phyloP scores from a whole-genome alignment of 495 filamentous ascomycete species.

The Penicillium tannophilum region DNA sequence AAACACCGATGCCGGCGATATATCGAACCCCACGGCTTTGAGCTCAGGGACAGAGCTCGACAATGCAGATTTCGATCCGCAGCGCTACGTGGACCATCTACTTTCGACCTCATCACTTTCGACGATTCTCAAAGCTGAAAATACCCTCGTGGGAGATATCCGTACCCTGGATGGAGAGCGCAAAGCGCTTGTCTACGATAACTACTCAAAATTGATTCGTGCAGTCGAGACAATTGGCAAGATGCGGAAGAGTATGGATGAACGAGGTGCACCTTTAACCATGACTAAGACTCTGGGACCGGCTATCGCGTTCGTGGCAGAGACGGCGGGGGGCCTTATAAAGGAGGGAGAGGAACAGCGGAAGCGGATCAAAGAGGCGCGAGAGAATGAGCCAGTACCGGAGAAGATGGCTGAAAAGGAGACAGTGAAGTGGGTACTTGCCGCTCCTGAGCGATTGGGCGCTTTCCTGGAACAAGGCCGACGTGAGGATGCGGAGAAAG shows the following conservation, averaged over 20 bases:
- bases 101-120: constrained; percentile 60
- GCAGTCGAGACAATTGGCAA: constrained; percentile 93
- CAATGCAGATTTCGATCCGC: constrained; percentile 47
- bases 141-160: constrained; percentile 67
- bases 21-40: constrained; percentile 35
- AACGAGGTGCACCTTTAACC: constrained; percentile 47
- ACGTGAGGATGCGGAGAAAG: constrained; percentile 53
- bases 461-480: constrained; percentile 53
- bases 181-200: constrained; percentile 97
- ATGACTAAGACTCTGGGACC: constrained; percentile 68
- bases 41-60: constrained; percentile 49
- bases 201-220: constrained; percentile 92
- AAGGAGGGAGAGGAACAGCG: constrained; percentile 49
- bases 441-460: constrained; percentile 54
- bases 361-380: constrained; percentile 38
- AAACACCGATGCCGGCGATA: constrained; percentile 41
- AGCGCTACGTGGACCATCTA: constrained; percentile 48
- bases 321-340: constrained; percentile 69
- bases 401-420: constrained; percentile 56
- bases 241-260: constrained; percentile 54
- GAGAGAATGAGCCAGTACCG: constrained; percentile 32
- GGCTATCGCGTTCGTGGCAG: constrained; percentile 79
- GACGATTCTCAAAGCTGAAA: constrained; percentile 62
- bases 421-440: constrained; percentile 72
- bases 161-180: constrained; percentile 89